A percentile compares a stretch with the other conserved stretches of the same genome.
These are phyloP conservation scores for Pilobolus umbonatus DNA, from an alignment of 192 early-diverging fungal genomes.

Conservation along the genomic window DNA sequence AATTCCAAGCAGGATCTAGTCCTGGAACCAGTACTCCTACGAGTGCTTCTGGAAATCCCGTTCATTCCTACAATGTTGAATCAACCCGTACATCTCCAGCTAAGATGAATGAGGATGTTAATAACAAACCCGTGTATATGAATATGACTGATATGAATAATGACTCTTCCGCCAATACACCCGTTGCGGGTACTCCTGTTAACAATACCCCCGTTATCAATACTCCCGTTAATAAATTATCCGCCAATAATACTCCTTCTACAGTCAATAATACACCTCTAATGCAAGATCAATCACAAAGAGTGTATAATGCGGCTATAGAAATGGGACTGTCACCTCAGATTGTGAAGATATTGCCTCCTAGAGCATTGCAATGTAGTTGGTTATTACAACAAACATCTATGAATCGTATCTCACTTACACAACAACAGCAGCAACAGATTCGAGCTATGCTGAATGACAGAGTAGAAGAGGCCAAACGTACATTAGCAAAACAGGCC, in stretches of 20 bases:
- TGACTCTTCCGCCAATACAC: background rate
- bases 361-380: conserved; percentile 25
- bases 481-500: conserved; percentile 13
- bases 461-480: conserved; percentile 10
- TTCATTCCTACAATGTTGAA: background rate
- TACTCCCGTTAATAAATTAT: conserved; percentile 1
- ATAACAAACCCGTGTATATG: background rate
- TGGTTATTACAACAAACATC: conserved; percentile 31
- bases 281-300: conserved; percentile 18
- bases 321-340: conserved; percentile 24
- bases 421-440: conserved; percentile 24
- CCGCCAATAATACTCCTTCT: background rate
- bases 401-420: conserved; percentile 15
- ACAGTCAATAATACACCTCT: too few relatives aligned
- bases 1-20: background rate
- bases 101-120: background rate
- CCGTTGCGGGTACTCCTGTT: background rate
- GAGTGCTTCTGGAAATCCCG: background rate
- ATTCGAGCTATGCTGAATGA: conserved; percentile 27
- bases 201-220: background rate
- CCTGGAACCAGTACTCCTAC: background rate
- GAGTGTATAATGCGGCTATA: conserved; percentile 29
- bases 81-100: conserved; percentile 1
- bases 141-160: background rate
- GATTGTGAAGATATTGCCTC: conserved; percentile 21